Base-by-base conservation (phyloP, 345 rosid genomes). In the Moricandia arvensis region DNA sequence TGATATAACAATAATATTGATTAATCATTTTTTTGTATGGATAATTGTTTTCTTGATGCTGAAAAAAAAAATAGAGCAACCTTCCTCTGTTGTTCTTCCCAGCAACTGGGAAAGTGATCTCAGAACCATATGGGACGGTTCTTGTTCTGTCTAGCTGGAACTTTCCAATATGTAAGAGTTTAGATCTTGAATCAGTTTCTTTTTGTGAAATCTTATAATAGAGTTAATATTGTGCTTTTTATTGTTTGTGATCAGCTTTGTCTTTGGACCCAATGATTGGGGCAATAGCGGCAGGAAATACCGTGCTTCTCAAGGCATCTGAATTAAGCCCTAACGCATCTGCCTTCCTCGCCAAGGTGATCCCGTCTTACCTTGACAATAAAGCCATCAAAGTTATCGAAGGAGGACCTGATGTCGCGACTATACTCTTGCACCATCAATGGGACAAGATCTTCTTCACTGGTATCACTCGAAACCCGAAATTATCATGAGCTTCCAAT, bases 391-490 rank as follows among this genome's bases (percentile, higher is more conserved):
- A 87, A 63, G 90, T 94, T 59, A 66, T 89, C 16, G 75, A 77
- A 27, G 98, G 97, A 1, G 93, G 93, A 58, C 60, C 75, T 24
- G 91, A 90, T 16, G 85, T 87, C 0, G 82, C 84, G 0, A 75
- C 85, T 16, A 80, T 57, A 21, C 85, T 94, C 38, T 90, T 91
- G 43, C 59, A 83, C 59, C 87, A 86, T 31, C 86, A 87, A 70
- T 91, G 96, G 96, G 93, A 94, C 84, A 91, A 94, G 84, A 94
- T 94, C 58, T 94, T 94, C 86, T 89, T 88, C 85, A 91, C 97
- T 0, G 98, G 98, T 76, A n/a, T n/a, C n/a, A n/a, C n/a, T n/a
- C n/a, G n/a, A n/a, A n/a, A n/a, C n/a, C n/a, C n/a, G n/a, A n/a
- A n/a, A n/a, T n/a, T n/a, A n/a, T n/a, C n/a, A n/a, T n/a, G n/a